These are phyloP conservation scores for Aspergillus panamensis DNA, from an alignment of 495 filamentous ascomycete genomes.

Conservation along the genomic window DNA sequence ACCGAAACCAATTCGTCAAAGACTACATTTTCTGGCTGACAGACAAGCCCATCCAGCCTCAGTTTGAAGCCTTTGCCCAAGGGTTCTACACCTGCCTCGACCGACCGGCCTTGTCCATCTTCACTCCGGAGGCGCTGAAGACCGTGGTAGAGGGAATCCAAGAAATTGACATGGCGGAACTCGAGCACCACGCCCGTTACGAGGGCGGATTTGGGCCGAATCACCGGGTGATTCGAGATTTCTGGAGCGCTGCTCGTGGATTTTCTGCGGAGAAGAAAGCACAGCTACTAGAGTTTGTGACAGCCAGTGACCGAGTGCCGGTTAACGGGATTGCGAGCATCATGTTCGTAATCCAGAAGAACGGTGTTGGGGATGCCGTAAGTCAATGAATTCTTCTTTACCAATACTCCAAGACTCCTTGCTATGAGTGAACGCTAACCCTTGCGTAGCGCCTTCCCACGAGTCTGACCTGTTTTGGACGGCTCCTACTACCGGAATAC, in stretches of 20 bases:
- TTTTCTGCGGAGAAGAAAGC: slow-evolving; percentile 64
- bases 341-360: slow-evolving; percentile 77
- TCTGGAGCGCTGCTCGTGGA: slow-evolving; percentile 73
- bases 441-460: slow-evolving; percentile 64
- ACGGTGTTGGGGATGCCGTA: slow-evolving; percentile 62
- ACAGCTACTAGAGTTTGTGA: slow-evolving; percentile 87
- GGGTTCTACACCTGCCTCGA: slow-evolving; percentile 80
- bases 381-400: slow-evolving; percentile 18
- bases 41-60: slow-evolving; percentile 68
- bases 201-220: slow-evolving; percentile 68
- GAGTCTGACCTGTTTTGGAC: slow-evolving; percentile 85
- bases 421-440: slow-evolving; percentile 12
- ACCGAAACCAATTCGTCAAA: slow-evolving; percentile 72
- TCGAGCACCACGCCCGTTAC: slow-evolving; percentile 68
- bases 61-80: slow-evolving; percentile 73
- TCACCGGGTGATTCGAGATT: slow-evolving; percentile 66
- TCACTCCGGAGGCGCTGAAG: slow-evolving; percentile 67
- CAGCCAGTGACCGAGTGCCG: slow-evolving; percentile 84
- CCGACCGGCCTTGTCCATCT: slow-evolving; percentile 62
- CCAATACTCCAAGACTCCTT: too few species aligned
- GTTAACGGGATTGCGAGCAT: slow-evolving; percentile 76
- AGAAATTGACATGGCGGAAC: slow-evolving; percentile 67
- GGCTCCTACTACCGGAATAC: slow-evolving; percentile 82
- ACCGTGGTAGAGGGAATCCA: slow-evolving; percentile 76
- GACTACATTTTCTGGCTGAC: slow-evolving; percentile 88